These are phyloP conservation scores for Chalaropsis thielavioides DNA, from an alignment of 2,329 filamentous ascomycete species.

Conservation along the genomic window DNA sequence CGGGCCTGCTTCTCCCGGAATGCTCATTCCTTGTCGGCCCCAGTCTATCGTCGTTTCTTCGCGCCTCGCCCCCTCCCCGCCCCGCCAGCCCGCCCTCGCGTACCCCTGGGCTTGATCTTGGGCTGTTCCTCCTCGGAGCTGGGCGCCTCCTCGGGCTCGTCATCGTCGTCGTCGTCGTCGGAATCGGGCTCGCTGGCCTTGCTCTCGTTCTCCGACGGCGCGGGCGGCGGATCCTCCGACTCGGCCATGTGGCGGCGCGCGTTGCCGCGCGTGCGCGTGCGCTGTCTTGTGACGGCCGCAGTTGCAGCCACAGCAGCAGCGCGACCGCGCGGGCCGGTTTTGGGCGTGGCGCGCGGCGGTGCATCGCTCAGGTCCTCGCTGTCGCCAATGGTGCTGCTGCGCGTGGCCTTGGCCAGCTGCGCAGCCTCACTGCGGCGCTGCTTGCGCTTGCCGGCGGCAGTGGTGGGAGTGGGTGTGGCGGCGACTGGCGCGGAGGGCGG, in stretches of 20 bases:
- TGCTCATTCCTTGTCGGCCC: constrained; percentile 17
- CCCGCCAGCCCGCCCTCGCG: constrained; percentile 28
- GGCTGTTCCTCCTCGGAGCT: constrained; percentile 27
- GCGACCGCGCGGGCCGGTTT: neutral
- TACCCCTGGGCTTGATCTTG: constrained; percentile 27
- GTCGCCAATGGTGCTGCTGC: constrained; percentile 37
- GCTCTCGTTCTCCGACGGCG: constrained; percentile 26
- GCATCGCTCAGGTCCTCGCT: constrained; percentile 35
- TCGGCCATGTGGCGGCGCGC: neutral
- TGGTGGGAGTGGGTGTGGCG: neutral
- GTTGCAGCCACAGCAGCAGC: neutral
- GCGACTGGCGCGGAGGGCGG: neutral
- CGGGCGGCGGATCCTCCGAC: constrained; percentile 17
- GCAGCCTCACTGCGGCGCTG: constrained; percentile 1
- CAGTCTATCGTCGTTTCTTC: constrained; percentile 23
- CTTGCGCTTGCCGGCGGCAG: constrained; percentile 24
- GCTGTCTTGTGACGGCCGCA: constrained; percentile 23
- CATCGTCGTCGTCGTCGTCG: constrained; percentile 23
- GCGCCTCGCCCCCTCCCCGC: constrained; percentile 24
- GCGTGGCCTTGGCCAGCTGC: constrained; percentile 8
- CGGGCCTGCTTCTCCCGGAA: constrained; percentile 12
- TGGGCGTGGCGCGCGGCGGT: constrained; percentile 27
- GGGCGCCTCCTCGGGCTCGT: constrained; percentile 24
- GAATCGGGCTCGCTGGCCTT: constrained; percentile 24
- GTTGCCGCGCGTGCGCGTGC: constrained; percentile 21